Evolutionary conservation across 371 early-diverging fungal genomes (phyloP).

Genomic region (Syncephalastrum monosporum): DNA sequence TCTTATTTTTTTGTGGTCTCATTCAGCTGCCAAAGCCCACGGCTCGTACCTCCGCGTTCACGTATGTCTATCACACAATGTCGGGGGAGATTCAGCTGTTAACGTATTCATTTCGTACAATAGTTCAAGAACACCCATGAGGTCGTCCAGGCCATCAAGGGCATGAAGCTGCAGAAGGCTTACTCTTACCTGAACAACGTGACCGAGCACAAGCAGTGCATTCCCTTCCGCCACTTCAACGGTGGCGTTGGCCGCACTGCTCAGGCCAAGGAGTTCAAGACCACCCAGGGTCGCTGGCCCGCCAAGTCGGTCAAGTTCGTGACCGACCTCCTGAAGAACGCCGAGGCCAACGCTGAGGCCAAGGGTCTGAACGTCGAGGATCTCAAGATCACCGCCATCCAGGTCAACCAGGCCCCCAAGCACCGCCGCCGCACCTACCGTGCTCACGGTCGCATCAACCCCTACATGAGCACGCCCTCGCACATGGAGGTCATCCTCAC

Average conservation of each 20-base stretch:
- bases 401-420: slow-evolving; percentile 98
- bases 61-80: slow-evolving; percentile 13
- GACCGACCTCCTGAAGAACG: slow-evolving; percentile 94
- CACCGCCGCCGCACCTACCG: slow-evolving; percentile 97
- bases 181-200: slow-evolving; percentile 95
- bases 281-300: slow-evolving; percentile 99
- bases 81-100: neutral
- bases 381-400: slow-evolving; percentile 91
- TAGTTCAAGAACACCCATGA: slow-evolving; percentile 98
- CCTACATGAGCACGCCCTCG: slow-evolving; percentile 96
- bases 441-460: slow-evolving; percentile 97
- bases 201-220: slow-evolving; percentile 94
- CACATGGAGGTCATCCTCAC: slow-evolving; percentile 94
- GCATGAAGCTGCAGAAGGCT: slow-evolving; percentile 93
- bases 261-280: slow-evolving; percentile 95
- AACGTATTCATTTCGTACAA: slow-evolving; percentile 2
- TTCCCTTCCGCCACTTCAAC: slow-evolving; percentile 98
- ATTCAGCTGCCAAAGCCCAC: slow-evolving; percentile 25
- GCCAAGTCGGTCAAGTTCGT: slow-evolving; percentile 95
- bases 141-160: slow-evolving; percentile 93
- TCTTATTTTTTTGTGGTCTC: neutral
- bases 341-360: slow-evolving; percentile 91
- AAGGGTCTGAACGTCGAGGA: slow-evolving; percentile 90
- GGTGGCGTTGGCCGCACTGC: slow-evolving; percentile 98
- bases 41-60: slow-evolving; percentile 35